A percentile compares a stretch with the other conserved stretches of the same genome.
These are phyloP conservation scores for Hymenoscyphus salicellus DNA, from an alignment of 2,329 filamentous ascomycete species.

Conservation along the genomic window DNA sequence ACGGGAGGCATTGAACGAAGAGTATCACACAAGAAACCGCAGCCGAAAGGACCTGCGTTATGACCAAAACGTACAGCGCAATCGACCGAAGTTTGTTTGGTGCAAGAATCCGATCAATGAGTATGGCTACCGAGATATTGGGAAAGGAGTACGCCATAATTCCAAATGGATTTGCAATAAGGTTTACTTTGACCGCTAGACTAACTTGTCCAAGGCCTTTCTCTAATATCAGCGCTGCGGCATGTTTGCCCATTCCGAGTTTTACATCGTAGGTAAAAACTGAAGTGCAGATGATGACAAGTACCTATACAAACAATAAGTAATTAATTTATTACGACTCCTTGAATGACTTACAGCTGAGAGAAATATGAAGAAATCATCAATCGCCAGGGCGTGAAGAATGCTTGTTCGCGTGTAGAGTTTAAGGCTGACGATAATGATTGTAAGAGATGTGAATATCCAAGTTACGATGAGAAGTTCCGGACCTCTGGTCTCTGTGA, in stretches of 20 bases:
- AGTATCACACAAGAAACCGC: constrained; percentile 4
- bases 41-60: constrained; percentile 1
- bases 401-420: not conserved
- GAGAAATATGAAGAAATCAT: constrained; percentile 5
- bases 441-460: constrained; percentile 5
- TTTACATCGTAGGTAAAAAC: constrained; percentile 2
- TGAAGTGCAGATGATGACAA: not conserved
- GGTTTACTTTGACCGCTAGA: constrained; percentile 1
- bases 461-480: constrained; percentile 6
- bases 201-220: not conserved
- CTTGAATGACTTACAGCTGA: not conserved
- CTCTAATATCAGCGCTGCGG: not conserved
- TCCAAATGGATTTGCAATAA: not conserved
- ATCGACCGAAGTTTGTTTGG: constrained; percentile 1
- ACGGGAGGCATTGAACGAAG: not conserved
- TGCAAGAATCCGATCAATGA: not conserved
- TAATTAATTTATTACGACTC: not conserved
- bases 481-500: constrained; percentile 3
- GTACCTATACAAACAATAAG: not conserved
- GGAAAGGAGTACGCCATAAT: constrained; percentile 6
- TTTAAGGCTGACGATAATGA: not conserved
- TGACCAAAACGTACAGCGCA: not conserved
- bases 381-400: constrained; percentile 3
- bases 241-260: constrained; percentile 4
- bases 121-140: constrained; percentile 5